Base-by-base conservation (phyloP, 2,329 filamentous ascomycete genomes). In the Juglanconis oblonga region DNA sequence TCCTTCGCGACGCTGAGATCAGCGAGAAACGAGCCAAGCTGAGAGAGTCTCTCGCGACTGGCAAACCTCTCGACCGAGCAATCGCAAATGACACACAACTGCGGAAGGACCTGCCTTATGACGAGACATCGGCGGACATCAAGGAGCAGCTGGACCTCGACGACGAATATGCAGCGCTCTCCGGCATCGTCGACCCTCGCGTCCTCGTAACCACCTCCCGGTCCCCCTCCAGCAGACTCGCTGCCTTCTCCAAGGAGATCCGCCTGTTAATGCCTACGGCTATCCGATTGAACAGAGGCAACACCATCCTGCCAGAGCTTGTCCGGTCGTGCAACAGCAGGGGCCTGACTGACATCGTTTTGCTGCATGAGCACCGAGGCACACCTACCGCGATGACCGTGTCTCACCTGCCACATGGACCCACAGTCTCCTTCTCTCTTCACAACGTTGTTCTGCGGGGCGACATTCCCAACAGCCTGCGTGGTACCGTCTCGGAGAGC, bases 391-490 rank as follows among this genome's bases (percentile, higher is more conserved):
- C 92, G 1, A 78, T 99, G 67, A 96, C 91, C 1, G 78, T 97
- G 42, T 92, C 88, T 1, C 92, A 97, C 71, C 87, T 96, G 52
- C 92, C 92, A 1, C 92, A 96, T 70, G 92, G 93, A 0, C 92
- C 92, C 0, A 97, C 65, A 86, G 85, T 88, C 35, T 92, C 89
- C 9, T 97, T 97, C 75, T 92, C 88, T 5, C 79, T 97, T 17
- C 91, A 96, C 73, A 98, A 99, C 66, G 94, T 98, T 3, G 89
- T 97, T 9, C 80, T 99, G 54, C 87, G 95, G 49, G 91, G 93
- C 62, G 95, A 99, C 72, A 96, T 99, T 24, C 94, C 95, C 1
- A 92, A 95, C 65, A 86, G 89, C 47, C 86, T 92, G 8, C 85
- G 90, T 60, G 95, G 95, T 52, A 71, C 70, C 6, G 68, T 71